These are phyloP conservation scores for Phyllosticta paracitricarpa DNA, from an alignment of 2,329 filamentous ascomycete species.

Conservation along the genomic window DNA sequence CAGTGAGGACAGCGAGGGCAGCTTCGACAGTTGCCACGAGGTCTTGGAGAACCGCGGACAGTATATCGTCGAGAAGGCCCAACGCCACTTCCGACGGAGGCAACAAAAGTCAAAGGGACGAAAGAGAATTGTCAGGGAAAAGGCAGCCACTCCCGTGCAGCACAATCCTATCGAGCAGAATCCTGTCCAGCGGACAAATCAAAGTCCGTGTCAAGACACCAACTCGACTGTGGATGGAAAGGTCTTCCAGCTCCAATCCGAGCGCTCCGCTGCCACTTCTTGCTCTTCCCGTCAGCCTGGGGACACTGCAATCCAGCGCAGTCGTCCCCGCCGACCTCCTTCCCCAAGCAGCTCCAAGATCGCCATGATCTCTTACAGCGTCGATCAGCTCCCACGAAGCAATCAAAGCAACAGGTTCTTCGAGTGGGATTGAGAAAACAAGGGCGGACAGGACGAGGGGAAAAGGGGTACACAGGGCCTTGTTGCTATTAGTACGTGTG, in stretches of 20 bases:
- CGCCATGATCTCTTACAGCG: conserved; percentile 2
- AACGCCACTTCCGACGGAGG: not conserved
- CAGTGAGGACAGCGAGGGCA: not conserved
- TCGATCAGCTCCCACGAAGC: not conserved
- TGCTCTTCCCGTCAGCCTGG: not conserved
- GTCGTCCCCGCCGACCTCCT: not conserved
- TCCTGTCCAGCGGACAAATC: too few species aligned
- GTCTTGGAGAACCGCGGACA: not conserved
- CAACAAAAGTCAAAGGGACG: not conserved
- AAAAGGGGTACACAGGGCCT: not conserved
- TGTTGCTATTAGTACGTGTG: not conserved
- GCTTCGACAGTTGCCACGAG: not conserved
- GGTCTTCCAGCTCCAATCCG: not conserved
- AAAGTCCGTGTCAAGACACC: too few species aligned
- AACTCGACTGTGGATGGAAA: not conserved
- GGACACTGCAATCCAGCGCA: not conserved
- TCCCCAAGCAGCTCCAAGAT: not conserved
- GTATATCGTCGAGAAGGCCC: not conserved
- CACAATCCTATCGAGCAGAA: too few species aligned
- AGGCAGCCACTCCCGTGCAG: too few species aligned
- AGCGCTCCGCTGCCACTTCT: not conserved
- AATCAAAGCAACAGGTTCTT: not conserved
- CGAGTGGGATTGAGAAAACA: not conserved
- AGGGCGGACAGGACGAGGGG: not conserved
- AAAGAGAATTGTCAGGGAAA: too few species aligned